Base-by-base conservation (phyloP, 306 rosid species). In the Acacia crassicarpa region DNA sequence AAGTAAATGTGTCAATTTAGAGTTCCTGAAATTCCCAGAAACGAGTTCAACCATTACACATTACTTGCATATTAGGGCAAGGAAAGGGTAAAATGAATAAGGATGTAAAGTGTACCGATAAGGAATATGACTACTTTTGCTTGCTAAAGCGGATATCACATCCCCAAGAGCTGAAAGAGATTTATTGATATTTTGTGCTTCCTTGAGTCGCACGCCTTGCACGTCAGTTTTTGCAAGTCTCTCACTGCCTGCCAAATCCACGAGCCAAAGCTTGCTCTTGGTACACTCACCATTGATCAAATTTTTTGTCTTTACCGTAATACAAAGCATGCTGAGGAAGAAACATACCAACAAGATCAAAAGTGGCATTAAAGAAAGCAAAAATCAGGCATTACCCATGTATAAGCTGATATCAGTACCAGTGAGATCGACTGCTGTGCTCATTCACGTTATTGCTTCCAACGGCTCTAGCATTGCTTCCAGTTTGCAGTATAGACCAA, bases 111-210 rank as follows among this genome's bases (percentile, higher is more conserved):
- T 74, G 79, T 72, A 94, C 98, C 98, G 89, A 85, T 90, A 94
- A 12, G 98, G 98, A 82, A 94, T 90, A 85, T 92, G 98, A 81
- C 91, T 90, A 78, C 92, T 90, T 85, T 94, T 92, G 78, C 86
- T 89, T 78, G 98, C 98, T 83, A 94, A 88, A 83, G 98, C 89
- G 2, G 97, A 87, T 72, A 94, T 90, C 65, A 94, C 98, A 74
- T 94, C 97, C 71, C 98, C 98, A 32, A 94, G 94, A 66, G 98
- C 93, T n/a, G 98, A 90, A 81, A 94, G 98, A 67, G 98, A 94
- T 77, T 90, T 85, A 83, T 94, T 94, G 69, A 94, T 94, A 82
- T 92, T 94, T 81, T 91, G 97, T 58, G 98, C 97, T 83, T 94
- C 98, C 89, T 92, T 94, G 4, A 94, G 88, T 44, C 98, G 88